Evolutionary conservation across 2,329 filamentous ascomycete genomes (phyloP).

Genomic region (Diaporthe citri): DNA sequence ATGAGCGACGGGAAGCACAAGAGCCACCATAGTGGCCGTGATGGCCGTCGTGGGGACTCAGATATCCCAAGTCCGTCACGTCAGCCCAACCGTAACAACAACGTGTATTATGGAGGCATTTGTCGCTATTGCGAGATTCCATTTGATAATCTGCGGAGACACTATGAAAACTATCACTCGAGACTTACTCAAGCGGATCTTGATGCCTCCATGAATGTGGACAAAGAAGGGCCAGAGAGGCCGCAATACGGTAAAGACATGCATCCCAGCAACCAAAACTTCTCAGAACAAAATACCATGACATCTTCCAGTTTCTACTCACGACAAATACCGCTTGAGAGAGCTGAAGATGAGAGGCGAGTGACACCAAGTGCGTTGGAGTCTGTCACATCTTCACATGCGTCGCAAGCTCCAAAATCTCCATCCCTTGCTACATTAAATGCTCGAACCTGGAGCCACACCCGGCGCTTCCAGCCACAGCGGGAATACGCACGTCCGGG

Average conservation of each 20-base stretch:
- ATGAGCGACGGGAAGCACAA: too few relatives aligned
- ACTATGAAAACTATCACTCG: fast-evolving
- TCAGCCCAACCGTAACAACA: neutral
- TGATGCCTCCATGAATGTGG: too few relatives aligned
- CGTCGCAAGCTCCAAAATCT: neutral
- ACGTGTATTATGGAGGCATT: neutral
- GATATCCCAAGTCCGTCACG: neutral
- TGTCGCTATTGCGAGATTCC: fast-evolving
- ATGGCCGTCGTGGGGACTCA: neutral
- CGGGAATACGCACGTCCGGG: too few relatives aligned
- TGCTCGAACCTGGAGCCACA: neutral
- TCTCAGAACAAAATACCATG: neutral
- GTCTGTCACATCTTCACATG: neutral
- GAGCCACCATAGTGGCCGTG: too few relatives aligned
- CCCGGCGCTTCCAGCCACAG: neutral
- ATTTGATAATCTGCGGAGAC: neutral
- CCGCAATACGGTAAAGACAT: neutral
- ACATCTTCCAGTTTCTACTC: neutral
- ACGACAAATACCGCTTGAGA: neutral
- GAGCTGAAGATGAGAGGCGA: neutral
- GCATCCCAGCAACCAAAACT: neutral
- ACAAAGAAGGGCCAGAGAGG: neutral
- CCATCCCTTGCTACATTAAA: neutral
- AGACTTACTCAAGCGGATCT: too few relatives aligned
- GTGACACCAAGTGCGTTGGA: neutral